Percentiles rank a stretch among this genome's conserved stretches.
Evolutionary conservation across 2,329 filamentous ascomycete genomes (phyloP).

Genomic region (Trichoderma aggressivum): DNA sequence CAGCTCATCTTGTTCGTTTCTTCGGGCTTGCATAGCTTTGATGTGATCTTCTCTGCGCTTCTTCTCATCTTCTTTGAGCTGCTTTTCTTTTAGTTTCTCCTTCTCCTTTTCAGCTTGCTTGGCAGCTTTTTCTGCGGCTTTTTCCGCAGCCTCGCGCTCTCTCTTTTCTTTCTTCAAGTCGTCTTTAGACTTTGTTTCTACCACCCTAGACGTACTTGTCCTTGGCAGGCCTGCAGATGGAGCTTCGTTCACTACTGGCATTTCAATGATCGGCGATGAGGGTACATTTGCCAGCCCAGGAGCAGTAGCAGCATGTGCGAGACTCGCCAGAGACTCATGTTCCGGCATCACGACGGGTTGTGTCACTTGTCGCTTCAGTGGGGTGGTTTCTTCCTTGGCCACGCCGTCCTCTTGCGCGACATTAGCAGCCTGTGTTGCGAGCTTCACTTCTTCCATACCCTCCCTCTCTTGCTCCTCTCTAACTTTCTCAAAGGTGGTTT

Average conservation of each 20-base stretch:
- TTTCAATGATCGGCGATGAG: not conserved
- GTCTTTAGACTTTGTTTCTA: constrained; percentile 49
- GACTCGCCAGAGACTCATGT: constrained; percentile 50
- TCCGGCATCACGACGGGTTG: constrained; percentile 47
- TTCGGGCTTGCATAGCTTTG: constrained; percentile 49
- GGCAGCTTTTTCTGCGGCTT: constrained; percentile 55
- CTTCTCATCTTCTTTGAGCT: constrained; percentile 38
- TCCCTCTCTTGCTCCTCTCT: constrained; percentile 80
- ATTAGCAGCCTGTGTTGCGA: constrained; percentile 55
- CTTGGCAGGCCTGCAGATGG: constrained; percentile 13
- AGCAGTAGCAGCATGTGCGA: constrained; percentile 66
- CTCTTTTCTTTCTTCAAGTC: constrained; percentile 67
- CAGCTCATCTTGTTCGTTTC: constrained; percentile 60
- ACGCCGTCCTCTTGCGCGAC: constrained; percentile 46
- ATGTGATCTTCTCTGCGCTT: constrained; percentile 50
- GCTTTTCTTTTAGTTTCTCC: constrained; percentile 46
- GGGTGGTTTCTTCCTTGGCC: constrained; percentile 42
- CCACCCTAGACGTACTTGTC: constrained; percentile 27
- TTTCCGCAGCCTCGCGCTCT: constrained; percentile 55
- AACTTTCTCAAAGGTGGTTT: constrained; percentile 69
- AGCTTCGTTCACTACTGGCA: not conserved
- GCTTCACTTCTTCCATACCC: constrained; percentile 59
- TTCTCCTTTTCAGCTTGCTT: constrained; percentile 39
- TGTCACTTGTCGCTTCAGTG: constrained; percentile 50
- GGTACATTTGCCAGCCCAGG: constrained; percentile 27